phyloP scores from a whole-genome alignment of 78 protist species.

The Diacronema lutheri region DNA sequence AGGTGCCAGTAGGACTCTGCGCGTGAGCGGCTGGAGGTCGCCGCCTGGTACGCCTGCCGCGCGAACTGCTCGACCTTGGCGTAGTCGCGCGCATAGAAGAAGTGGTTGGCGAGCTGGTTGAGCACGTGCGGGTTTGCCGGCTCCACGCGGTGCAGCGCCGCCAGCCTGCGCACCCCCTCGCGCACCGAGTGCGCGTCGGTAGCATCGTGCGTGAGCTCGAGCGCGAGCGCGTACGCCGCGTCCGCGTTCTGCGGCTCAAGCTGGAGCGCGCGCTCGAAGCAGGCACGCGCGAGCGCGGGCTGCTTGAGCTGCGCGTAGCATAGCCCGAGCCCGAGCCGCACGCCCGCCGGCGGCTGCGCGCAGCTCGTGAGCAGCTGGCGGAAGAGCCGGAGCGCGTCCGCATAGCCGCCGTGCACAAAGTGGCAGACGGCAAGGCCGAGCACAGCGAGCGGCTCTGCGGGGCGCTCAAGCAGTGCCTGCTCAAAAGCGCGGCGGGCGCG shows the following conservation, averaged over 20 bases:
- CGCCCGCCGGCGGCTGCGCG: too few species aligned
- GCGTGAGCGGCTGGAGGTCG: slow-evolving; percentile 28
- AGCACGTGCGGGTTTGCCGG: slow-evolving; percentile 46
- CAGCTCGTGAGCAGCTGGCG: too few species aligned
- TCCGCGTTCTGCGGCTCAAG: slow-evolving; percentile 57
- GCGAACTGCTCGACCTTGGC: slow-evolving; percentile 39
- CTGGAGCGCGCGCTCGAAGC: slow-evolving; percentile 49
- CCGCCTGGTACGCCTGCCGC: background rate
- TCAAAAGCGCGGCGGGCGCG: too few species aligned
- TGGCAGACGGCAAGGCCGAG: too few species aligned
- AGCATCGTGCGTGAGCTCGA: slow-evolving; percentile 20
- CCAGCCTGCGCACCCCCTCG: background rate
- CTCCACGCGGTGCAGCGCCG: slow-evolving; percentile 38
- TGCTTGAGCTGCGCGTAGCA: slow-evolving; percentile 49
- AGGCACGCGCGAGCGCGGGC: slow-evolving; percentile 32
- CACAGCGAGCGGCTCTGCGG: too few species aligned
- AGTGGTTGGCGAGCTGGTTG: slow-evolving; percentile 62
- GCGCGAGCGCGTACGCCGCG: slow-evolving; percentile 47
- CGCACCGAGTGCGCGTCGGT: background rate
- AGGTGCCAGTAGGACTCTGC: slow-evolving; percentile 40
- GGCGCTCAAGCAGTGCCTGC: too few species aligned
- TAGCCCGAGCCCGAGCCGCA: slow-evolving; percentile 43
- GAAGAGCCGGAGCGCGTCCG: too few species aligned
- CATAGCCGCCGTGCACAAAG: too few species aligned
- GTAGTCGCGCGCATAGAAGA: slow-evolving; percentile 44